A percentile compares a stretch with the other conserved stretches of the same genome.
Evolutionary conservation across 23 red algal species (phyloP).

Genomic region (Agarophyton chilense): DNA sequence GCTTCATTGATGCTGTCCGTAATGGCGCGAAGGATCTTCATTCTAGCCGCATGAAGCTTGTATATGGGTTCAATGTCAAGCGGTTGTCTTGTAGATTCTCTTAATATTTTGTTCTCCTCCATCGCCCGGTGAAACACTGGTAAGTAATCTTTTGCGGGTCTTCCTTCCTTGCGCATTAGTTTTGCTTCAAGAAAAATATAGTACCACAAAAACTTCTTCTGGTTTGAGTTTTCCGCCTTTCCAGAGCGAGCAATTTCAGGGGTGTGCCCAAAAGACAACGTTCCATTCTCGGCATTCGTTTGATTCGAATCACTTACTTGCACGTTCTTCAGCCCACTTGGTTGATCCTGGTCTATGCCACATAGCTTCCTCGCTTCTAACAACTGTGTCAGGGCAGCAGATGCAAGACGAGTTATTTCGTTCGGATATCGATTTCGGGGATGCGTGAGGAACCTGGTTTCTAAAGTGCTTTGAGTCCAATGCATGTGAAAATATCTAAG

Average conservation of each 20-base stretch:
- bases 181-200: conserved; percentile 45
- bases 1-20: neutral
- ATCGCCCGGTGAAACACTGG: conserved; percentile 51
- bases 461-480: conserved; percentile 42
- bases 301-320: neutral
- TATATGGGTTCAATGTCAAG: conserved; percentile 68
- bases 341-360: neutral
- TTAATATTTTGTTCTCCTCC: conserved; percentile 46
- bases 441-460: neutral
- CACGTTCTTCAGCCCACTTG: too few species aligned
- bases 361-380: conserved; percentile 18
- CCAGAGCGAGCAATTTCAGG: neutral
- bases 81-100: conserved; percentile 29
- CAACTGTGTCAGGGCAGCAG: conserved; percentile 18
- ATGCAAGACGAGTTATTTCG: conserved; percentile 17
- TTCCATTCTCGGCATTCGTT: neutral
- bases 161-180: conserved; percentile 46
- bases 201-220: conserved; percentile 50
- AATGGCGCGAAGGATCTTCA: conserved; percentile 47
- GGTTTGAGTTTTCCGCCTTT: neutral
- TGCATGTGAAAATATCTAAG: conserved; percentile 53
- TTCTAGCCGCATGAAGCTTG: conserved; percentile 64
- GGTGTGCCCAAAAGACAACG: neutral
- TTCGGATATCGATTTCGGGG: conserved; percentile 30
- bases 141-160: conserved; percentile 31